Evolutionary conservation across 495 filamentous ascomycete species (phyloP).

Genomic region (Apiosordaria backusii): DNA sequence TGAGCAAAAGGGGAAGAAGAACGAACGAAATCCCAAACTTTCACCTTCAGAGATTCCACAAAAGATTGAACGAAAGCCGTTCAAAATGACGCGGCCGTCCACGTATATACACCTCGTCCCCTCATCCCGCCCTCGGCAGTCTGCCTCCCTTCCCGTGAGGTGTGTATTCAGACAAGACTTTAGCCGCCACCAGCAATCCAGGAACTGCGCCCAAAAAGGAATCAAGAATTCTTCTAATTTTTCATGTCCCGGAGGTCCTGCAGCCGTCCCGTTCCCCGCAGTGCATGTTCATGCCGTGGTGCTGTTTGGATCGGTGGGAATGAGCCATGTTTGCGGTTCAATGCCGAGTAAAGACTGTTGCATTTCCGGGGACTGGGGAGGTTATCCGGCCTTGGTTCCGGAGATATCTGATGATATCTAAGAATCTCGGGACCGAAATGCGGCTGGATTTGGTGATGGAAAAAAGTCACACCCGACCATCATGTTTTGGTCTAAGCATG

Average conservation of each 20-base stretch:
- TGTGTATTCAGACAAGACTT: neutral
- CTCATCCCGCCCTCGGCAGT: no score
- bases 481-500: no score
- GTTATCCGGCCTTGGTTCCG: no score
- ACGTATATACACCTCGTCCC: neutral
- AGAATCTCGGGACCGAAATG: no score
- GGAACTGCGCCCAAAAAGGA: neutral
- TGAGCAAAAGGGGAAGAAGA: neutral
- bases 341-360: no score
- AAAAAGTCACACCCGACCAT: no score
- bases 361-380: no score
- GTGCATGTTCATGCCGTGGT: neutral
- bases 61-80: neutral
- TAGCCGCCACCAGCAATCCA: neutral
- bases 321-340: no score
- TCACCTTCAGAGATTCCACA: neutral
- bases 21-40: neutral
- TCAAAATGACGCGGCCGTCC: neutral
- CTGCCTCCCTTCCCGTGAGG: neutral
- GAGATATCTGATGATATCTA: no score
- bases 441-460: no score
- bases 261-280: neutral
- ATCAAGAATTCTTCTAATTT: neutral
- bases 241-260: no score
- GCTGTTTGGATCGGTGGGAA: neutral